Evolutionary conservation across 2,329 filamentous ascomycete genomes (phyloP).

Genomic region (Truncatella angustata): DNA sequence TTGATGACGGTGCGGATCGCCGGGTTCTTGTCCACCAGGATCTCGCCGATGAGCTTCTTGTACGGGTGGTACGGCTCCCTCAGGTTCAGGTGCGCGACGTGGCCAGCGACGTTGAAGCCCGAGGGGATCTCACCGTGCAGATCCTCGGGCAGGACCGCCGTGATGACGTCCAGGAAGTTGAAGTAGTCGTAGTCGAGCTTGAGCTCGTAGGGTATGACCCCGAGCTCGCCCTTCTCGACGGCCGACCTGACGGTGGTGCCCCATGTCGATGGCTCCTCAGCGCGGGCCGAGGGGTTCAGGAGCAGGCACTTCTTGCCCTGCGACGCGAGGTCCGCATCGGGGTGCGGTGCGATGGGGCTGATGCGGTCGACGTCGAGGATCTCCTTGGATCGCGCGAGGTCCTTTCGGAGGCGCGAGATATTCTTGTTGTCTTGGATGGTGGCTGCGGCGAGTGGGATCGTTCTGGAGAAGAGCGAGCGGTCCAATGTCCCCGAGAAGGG

Average conservation of each 20-base stretch:
- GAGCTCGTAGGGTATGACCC: conserved; percentile 72
- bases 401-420: conserved; percentile 69
- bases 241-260: conserved; percentile 67
- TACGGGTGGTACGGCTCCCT: conserved; percentile 80
- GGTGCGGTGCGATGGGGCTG: conserved; percentile 61
- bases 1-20: conserved; percentile 87
- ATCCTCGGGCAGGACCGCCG: conserved; percentile 75
- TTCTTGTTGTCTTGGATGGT: conserved; percentile 72
- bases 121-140: conserved; percentile 77
- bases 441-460: conserved; percentile 73
- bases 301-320: conserved; percentile 62
- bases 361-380: conserved; percentile 64
- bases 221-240: conserved; percentile 65
- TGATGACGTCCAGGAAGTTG: conserved; percentile 65
- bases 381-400: conserved; percentile 64
- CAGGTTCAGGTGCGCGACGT: conserved; percentile 91
- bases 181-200: conserved; percentile 78
- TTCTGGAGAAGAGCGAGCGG: conserved; percentile 77
- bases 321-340: conserved; percentile 49
- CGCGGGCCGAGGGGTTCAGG: conserved; percentile 54
- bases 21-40: conserved; percentile 87
- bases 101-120: conserved; percentile 85
- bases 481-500: conserved; percentile 75
- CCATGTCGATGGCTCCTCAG: conserved; percentile 70
- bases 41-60: conserved; percentile 79